Percentiles rank a stretch among this genome's conserved stretches.
Evolutionary conservation across 345 rosid genomes (phyloP).

Genomic region (Populus euphratica): DNA sequence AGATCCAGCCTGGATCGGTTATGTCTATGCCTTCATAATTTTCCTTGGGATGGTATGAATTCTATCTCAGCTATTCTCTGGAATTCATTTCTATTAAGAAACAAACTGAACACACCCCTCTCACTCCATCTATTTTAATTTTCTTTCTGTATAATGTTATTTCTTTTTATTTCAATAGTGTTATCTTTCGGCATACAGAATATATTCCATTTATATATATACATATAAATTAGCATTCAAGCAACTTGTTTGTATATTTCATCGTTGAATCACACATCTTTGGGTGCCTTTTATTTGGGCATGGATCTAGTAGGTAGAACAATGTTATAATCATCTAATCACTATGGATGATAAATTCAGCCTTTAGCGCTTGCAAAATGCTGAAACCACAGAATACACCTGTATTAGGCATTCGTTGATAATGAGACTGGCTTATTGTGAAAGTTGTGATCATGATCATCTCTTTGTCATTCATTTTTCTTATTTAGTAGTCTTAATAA

Average conservation of each 20-base stretch:
- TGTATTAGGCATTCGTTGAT: not conserved
- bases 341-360: not conserved
- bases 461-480: too few species aligned
- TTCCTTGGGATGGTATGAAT: constrained; percentile 29
- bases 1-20: constrained; percentile 33
- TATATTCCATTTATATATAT: not conserved
- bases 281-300: not conserved
- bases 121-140: not conserved
- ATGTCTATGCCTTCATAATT: constrained; percentile 30
- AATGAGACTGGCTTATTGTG: not conserved
- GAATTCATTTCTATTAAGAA: not conserved
- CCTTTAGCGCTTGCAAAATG: not conserved
- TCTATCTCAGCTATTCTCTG: not conserved
- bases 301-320: not conserved
- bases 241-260: not conserved
- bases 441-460: not conserved
- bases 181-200: not conserved
- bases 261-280: not conserved
- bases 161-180: not conserved
- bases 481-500: too few species aligned
- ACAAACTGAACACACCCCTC: not conserved
- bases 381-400: not conserved
- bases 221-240: not conserved
- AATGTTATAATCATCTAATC: not conserved
- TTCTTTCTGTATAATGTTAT: not conserved